Percentiles rank a stretch among this genome's conserved stretches.
Evolutionary conservation across 2,329 filamentous ascomycete genomes (phyloP).

Genomic region (Lasiodiplodia gonubiensis): DNA sequence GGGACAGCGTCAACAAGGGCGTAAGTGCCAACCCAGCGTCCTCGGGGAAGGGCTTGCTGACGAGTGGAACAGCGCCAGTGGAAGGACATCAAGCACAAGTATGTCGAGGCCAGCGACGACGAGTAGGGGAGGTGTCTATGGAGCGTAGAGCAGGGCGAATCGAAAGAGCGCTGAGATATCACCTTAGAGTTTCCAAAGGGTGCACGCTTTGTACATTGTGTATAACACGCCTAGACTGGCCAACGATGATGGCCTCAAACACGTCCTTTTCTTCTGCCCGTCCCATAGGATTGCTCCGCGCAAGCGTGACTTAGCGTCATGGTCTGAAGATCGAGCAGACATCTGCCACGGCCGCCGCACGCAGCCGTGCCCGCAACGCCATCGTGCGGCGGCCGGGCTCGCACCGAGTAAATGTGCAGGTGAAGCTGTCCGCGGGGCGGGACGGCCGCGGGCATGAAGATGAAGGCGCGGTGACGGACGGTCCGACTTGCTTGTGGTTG

Average conservation of each 20-base stretch:
- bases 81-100: constrained; percentile 97
- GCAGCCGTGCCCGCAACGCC: background rate
- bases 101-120: constrained; percentile 70
- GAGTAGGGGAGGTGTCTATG: constrained; percentile 54
- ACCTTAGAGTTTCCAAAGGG: constrained; percentile 5
- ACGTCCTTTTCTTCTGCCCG: constrained; percentile 7
- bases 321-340: background rate
- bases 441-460: background rate
- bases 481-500: no score
- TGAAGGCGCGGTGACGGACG: no score
- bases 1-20: constrained; percentile 89
- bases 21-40: constrained; percentile 63
- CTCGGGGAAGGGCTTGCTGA: constrained; percentile 33
- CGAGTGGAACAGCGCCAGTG: constrained; percentile 81
- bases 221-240: constrained; percentile 24
- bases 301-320: background rate
- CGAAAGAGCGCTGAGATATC: constrained; percentile 19
- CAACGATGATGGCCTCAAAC: constrained; percentile 12
- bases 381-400: background rate
- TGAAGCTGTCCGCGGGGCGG: background rate
- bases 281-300: background rate
- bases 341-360: background rate
- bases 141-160: constrained; percentile 17
- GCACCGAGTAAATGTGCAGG: background rate
- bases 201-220: constrained; percentile 19